Percentiles rank a stretch among this genome's conserved stretches.
These are phyloP conservation scores for Taphrina wiesneri DNA, from an alignment of 1,139 yeast genomes.

Conservation along the genomic window DNA sequence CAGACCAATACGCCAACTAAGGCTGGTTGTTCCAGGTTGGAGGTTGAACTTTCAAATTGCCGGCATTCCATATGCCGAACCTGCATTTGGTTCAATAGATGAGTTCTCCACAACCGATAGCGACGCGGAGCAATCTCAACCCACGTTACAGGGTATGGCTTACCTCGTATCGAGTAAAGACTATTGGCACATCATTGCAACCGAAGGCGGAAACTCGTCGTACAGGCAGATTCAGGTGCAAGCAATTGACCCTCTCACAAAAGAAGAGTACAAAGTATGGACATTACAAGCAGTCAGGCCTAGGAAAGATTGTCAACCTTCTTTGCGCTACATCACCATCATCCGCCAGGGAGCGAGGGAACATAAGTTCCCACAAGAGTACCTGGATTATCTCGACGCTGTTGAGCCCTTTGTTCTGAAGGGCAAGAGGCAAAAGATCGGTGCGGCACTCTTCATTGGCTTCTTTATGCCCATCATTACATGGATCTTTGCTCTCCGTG, in stretches of 20 bases:
- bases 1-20: slow-evolving; percentile 5
- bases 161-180: slow-evolving; percentile 20
- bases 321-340: slow-evolving; percentile 22
- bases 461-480: slow-evolving; percentile 29
- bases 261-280: slow-evolving; percentile 9
- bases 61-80: slow-evolving; percentile 29
- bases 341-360: slow-evolving; percentile 30
- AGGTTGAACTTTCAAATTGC: slow-evolving; percentile 24
- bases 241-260: slow-evolving; percentile 2
- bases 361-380: slow-evolving; percentile 29
- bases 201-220: slow-evolving; percentile 28
- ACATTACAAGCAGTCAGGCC: slow-evolving; percentile 28
- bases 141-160: slow-evolving; percentile 30
- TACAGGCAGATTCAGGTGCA: slow-evolving; percentile 15
- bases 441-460: slow-evolving; percentile 21
- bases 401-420: slow-evolving; percentile 19
- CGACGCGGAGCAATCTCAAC: background rate
- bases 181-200: slow-evolving; percentile 25
- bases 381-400: slow-evolving; percentile 21
- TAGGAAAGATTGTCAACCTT: slow-evolving; percentile 19
- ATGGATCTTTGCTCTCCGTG: slow-evolving; percentile 10
- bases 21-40: slow-evolving; percentile 9
- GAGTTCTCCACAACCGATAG: background rate
- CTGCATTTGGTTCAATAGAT: slow-evolving; percentile 29
- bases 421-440: slow-evolving; percentile 28